Conservation (phyloP, 441 rosid species). For the Aquilaria agallochum region DNA sequence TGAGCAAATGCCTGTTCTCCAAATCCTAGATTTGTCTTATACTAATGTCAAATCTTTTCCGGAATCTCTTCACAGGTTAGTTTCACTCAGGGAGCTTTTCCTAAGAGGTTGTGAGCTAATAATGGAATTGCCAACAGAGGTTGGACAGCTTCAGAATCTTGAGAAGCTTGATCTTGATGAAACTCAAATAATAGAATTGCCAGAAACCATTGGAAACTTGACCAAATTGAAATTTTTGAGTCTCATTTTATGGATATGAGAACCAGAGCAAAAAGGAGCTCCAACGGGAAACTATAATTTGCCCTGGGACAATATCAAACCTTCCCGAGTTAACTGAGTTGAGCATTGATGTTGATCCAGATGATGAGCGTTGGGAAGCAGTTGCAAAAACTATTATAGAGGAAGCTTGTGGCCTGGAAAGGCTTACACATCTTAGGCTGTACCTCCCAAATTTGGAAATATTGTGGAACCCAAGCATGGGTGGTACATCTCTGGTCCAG, state of each 20-base stretch:
- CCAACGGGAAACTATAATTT: background rate
- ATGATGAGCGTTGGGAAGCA: slow-evolving; percentile 16
- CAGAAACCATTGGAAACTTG: slow-evolving; percentile 6
- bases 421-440: background rate
- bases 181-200: slow-evolving; percentile 15
- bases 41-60: slow-evolving; percentile 16
- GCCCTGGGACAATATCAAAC: background rate
- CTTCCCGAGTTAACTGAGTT: slow-evolving; percentile 4
- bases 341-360: slow-evolving; percentile 13
- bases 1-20: slow-evolving; percentile 9
- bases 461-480: too few relatives aligned
- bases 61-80: slow-evolving; percentile 12
- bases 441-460: background rate
- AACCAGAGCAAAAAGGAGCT: background rate
- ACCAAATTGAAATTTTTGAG: slow-evolving; percentile 8
- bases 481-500: background rate
- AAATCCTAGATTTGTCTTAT: slow-evolving; percentile 16
- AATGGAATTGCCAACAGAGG: slow-evolving; percentile 4
- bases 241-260: slow-evolving; percentile 9
- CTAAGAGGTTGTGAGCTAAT: slow-evolving; percentile 11
- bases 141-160: slow-evolving; percentile 18
- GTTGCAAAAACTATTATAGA: background rate
- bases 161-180: slow-evolving; percentile 25
- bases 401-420: background rate
- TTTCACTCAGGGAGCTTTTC: slow-evolving; percentile 6